Conservation (phyloP, 495 filamentous ascomycete genomes). For the Collariella sp. region DNA sequence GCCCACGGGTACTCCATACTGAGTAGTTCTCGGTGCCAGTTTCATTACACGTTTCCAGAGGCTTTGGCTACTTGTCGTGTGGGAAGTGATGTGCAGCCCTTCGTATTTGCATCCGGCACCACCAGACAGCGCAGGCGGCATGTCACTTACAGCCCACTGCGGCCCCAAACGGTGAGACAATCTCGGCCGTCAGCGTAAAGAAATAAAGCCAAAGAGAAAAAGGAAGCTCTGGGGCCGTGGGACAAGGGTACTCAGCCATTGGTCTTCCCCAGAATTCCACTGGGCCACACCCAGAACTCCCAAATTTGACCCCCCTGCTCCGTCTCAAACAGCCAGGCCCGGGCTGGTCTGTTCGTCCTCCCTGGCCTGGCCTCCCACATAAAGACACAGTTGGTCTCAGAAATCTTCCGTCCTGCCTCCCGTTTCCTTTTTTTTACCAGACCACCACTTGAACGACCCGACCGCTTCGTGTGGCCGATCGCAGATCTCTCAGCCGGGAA, state of each 20-base stretch:
- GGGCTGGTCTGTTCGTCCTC: constrained; percentile 5
- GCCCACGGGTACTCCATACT: background rate
- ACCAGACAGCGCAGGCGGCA: background rate
- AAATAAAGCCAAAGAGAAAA: background rate
- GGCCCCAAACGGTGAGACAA: background rate
- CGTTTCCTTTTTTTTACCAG: constrained; percentile 11
- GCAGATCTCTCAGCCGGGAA: background rate
- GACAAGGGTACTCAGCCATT: constrained; percentile 8
- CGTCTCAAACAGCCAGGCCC: constrained; percentile 8
- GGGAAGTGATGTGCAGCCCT: background rate
- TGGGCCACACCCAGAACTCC: constrained; percentile 12
- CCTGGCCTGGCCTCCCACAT: constrained; percentile 16
- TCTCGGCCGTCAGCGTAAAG: background rate
- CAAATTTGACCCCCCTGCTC: constrained; percentile 9
- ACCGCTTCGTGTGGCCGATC: constrained; percentile 1
- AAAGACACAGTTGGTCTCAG: constrained; percentile 12
- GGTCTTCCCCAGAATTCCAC: constrained; percentile 19
- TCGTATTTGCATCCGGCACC: background rate
- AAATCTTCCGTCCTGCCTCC: constrained; percentile 4
- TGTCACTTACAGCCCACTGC: constrained; percentile 3
- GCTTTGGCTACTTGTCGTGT: background rate
- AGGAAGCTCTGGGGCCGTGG: constrained; percentile 1
- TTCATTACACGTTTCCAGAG: background rate
- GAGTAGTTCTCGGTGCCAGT: background rate
- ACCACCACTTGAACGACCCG: constrained; percentile 5